A percentile compares a stretch with the other conserved stretches of the same genome.
These are phyloP conservation scores for Arthroderma sp. DNA, from an alignment of 2,329 filamentous ascomycete species.

Conservation along the genomic window DNA sequence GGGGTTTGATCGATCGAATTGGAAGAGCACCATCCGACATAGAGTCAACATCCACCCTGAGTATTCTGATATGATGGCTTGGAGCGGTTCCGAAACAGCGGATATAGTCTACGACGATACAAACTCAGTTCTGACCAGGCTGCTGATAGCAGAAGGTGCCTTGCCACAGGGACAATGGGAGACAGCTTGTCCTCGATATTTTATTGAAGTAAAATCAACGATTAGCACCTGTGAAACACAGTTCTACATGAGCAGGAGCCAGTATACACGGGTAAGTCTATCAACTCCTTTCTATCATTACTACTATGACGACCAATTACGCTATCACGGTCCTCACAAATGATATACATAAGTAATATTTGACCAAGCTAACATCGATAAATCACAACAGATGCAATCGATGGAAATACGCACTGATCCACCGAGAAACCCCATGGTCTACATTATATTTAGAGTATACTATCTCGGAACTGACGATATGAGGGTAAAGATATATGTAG, in stretches of 20 bases:
- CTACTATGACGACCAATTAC: background rate
- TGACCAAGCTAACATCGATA: background rate
- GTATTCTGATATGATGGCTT: background rate
- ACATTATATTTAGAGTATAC: background rate
- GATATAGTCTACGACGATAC: constrained; percentile 1
- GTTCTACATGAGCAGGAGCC: background rate
- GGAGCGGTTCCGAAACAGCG: background rate
- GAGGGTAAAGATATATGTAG: background rate
- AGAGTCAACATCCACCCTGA: background rate
- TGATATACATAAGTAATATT: background rate
- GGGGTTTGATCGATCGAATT: background rate
- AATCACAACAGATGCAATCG: background rate
- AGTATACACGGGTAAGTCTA: background rate
- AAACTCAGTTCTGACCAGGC: background rate
- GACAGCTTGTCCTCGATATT: background rate
- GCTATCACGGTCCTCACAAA: background rate
- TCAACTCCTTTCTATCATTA: background rate
- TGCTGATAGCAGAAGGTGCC: background rate
- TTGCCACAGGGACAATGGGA: background rate
- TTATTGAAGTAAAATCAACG: constrained; percentile 1
- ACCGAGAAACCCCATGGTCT: background rate
- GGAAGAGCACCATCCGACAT: constrained; percentile 1
- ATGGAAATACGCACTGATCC: background rate
- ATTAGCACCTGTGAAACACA: background rate
- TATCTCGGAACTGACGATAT: background rate